Evolutionary conservation across 2,329 filamentous ascomycete species (phyloP), one percentile per base, ranked within the genome.

Genomic region (Aureobasidium melanogenum): DNA sequence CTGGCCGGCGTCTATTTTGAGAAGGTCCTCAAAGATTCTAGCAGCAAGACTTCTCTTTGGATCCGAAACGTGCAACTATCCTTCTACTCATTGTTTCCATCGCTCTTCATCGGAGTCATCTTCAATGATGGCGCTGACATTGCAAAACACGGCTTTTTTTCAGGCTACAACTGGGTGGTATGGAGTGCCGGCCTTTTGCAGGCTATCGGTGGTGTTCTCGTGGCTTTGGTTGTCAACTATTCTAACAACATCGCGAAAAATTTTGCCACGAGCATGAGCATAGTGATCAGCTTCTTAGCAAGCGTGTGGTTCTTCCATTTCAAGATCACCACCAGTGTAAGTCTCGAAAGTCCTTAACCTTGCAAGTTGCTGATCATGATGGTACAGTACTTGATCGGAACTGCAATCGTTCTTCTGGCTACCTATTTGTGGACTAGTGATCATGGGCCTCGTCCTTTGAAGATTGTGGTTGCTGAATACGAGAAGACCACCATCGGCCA

Each of bases 21-120:
- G 73, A 97, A 95, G 75, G 86, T 97, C 3, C 79, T 97, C 60
- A 96, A 95, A 73, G 88, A 96, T 66, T 88, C 88, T n/a, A 81
- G 84, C 0, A 81, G 82, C 1, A 82, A 85, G 51, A 87, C 87
- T 6, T 93, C 90, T 0, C 81, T 97, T 15, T 99, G 94, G 94
- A 87, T 94, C 46, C 87, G 94, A 64, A 99, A 97, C 72, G 88
- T 97, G 50, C 94, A 99, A 73, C 79, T 99, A 26, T 92, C 91
- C 0, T 89, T 97, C 70, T 99, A 96, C 77, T 96, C 92, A 0
- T 79, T 97, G 1, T 93, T 97, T 68, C 91, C 93, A 0, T 89
- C 92, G 0, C 79, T 97, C 0, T 85, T 97, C 62, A 81, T 96
- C 57, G 94, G 93, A 1, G 87, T 97, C 6, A 76, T 95, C 2